Base-by-base conservation (phyloP, 1,139 yeast species). In the Geotrichum reessii region DNA sequence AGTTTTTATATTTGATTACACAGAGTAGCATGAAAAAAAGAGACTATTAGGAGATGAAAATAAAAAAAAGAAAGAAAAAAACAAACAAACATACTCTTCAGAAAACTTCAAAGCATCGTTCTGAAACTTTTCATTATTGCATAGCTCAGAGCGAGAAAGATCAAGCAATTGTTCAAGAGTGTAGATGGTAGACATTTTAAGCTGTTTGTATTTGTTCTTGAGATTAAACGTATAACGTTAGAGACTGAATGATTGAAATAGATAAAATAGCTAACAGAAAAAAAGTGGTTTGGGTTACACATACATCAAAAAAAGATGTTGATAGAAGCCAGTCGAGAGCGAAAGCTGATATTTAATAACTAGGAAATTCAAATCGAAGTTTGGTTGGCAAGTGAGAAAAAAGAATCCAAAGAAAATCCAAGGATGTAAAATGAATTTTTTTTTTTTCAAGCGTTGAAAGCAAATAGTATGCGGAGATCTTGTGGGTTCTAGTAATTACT, bases 91-190 rank as follows among this genome's bases (percentile, higher is more conserved):
- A 21, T 57, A 57, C 59, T 57, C 59, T 25, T 52, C 52, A 33
- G 53, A 33, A 37, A 57, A 57, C 52, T 50, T 53, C 25, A 53
- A 17, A 33, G 52, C 56, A 28, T 49, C 56, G 11, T 33, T 47
- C 46, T 49, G 51, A 22, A 48, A 52, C 27, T 47, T 50, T 7
- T 51, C 51, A 22, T 46, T 50, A 24, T 53, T 28, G 53, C 59
- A 53, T 6, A 53, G 40, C 9, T 52, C 56, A 12, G 56, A 52
- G 28, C 53, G 44, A 22, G 56, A 22, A 27, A 57, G 56, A 8
- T 42, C 51, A 49, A 57, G 56, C 25, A 57, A 24, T 28, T 53
- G 59, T 33, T 57, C 25, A 22, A 53, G 47, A 14, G 59, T 44
- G 21, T 57, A 57, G 27, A 53, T 49, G 17, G 55, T 42, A 37